Evolutionary conservation across 495 filamentous ascomycete genomes (phyloP).

Genomic region (Apodospora peruviana): DNA sequence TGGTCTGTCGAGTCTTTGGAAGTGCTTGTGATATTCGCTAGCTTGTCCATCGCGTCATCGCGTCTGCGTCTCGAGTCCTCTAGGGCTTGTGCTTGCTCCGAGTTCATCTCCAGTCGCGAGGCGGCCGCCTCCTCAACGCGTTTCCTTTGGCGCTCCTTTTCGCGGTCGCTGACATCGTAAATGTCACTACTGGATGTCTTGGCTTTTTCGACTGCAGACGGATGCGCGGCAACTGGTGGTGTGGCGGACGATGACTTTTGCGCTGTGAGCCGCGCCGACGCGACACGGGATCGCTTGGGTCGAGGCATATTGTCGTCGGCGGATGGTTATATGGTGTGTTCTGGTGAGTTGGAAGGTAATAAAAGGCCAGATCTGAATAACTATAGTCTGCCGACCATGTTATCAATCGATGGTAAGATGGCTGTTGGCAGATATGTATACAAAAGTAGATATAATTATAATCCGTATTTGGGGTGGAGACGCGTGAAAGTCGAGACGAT

Average conservation of each 20-base stretch:
- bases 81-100: slow-evolving; percentile 26
- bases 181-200: slow-evolving; percentile 27
- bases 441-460: not conserved
- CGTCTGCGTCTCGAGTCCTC: slow-evolving; percentile 26
- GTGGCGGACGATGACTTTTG: not conserved
- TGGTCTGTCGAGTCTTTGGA: too few relatives aligned
- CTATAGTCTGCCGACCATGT: not conserved
- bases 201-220: slow-evolving; percentile 6
- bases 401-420: not conserved
- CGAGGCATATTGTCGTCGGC: slow-evolving; percentile 33
- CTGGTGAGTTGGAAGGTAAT: not conserved
- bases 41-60: slow-evolving; percentile 33
- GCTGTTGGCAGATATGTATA: too few relatives aligned
- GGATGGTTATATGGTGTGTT: not conserved
- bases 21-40: slow-evolving; percentile 36
- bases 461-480: not conserved
- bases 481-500: not conserved
- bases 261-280: slow-evolving; percentile 24
- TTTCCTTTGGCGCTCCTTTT: slow-evolving; percentile 28
- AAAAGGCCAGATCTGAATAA: not conserved
- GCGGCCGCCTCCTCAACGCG: slow-evolving; percentile 5
- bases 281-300: slow-evolving; percentile 34
- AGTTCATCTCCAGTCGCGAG: slow-evolving; percentile 2
- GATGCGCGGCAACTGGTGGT: not conserved
- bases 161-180: slow-evolving; percentile 41